phyloP scores from a whole-genome alignment of 208 protist species.

The Tetramitus jugosus region DNA sequence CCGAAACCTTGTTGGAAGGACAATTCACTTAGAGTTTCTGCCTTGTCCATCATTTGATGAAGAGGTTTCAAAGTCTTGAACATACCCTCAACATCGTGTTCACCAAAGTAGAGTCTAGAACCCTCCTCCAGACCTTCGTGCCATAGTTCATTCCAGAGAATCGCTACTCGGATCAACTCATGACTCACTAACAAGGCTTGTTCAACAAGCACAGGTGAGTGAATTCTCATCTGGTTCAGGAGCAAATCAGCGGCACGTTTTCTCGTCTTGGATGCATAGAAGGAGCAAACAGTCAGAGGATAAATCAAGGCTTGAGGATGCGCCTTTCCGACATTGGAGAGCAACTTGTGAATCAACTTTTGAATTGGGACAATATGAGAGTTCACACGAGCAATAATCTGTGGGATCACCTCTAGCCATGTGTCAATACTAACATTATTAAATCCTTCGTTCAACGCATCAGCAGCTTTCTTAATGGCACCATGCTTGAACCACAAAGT shows the following conservation, averaged over 20 bases:
- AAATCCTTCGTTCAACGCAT: conserved; percentile 69
- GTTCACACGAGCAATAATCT: conserved; percentile 96
- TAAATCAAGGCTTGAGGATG: conserved; percentile 99
- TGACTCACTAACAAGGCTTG: conserved; percentile 87
- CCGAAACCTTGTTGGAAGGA: conserved; percentile 80
- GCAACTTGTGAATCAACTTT: conserved; percentile 78
- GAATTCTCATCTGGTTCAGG: background rate
- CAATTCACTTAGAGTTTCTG: conserved; percentile 85
- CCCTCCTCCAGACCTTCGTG: conserved; percentile 89
- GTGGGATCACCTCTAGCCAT: conserved; percentile 99
- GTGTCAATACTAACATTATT: conserved; percentile 83
- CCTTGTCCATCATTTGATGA: conserved; percentile 73
- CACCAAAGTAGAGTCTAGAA: conserved; percentile 82
- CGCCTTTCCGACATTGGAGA: conserved; percentile 79
- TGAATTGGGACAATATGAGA: conserved; percentile 68
- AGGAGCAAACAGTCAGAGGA: conserved; percentile 93
- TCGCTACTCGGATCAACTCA: conserved; percentile 96
- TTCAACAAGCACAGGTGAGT: conserved; percentile 59
- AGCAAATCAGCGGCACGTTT: background rate
- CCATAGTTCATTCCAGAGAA: conserved; percentile 91
- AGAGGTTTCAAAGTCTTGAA: conserved; percentile 81
- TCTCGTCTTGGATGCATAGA: conserved; percentile 36
- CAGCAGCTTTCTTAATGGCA: conserved; percentile 50
- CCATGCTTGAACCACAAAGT: conserved; percentile 94
- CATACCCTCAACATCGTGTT: conserved; percentile 84